Base-by-base conservation (phyloP, 164 flowering plant species). In the Vitis cinerea region DNA sequence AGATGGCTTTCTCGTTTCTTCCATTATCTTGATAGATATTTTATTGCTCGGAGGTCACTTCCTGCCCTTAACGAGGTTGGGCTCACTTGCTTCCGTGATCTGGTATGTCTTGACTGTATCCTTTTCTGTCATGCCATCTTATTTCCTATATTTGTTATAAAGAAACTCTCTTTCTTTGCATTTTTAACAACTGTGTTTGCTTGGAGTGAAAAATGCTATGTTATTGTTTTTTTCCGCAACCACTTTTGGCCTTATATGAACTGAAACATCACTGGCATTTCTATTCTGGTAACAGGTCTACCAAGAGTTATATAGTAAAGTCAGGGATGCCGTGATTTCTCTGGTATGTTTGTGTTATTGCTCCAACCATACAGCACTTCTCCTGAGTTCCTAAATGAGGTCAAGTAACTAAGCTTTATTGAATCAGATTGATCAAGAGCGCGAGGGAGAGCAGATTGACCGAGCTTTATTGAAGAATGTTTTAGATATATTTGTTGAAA, bases 1-100 rank as follows among this genome's bases (percentile, higher is more conserved):
- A 84, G 98, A 70, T 93, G 98, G 99, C 90, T 96, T 63, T 91
- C 97, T 23, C 86, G 97, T 12, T 93, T 93, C 89, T 93, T 96
- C 72, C 80, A 79, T 66, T 93, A 91, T 80, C 90, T 96, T 61
- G 99, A 93, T 72, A 93, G 95, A 10, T 90, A 89, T 80, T 91
- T 91, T 72, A 87, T 93, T 72, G 90, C 95, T 55, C 87, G 94
- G 74, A 88, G 95, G 65, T 86, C 97, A 5, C 91, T 96, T 75
- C 93, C 97, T 13, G 64, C 91, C 52, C 88, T 96, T 10, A 85
- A 90, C 72, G 97, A 93, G 79, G 98, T 89, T 80, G 99, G 98
- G n/a, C 84, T 91, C 15, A 83, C 90, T 48, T 90, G 97, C 84
- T 96, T 96, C 83, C 88, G 92, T 17, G 94, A 91, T 65, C 81